phyloP scores from a whole-genome alignment of 495 filamentous ascomycete genomes.

The Hypoxylon perforatum region DNA sequence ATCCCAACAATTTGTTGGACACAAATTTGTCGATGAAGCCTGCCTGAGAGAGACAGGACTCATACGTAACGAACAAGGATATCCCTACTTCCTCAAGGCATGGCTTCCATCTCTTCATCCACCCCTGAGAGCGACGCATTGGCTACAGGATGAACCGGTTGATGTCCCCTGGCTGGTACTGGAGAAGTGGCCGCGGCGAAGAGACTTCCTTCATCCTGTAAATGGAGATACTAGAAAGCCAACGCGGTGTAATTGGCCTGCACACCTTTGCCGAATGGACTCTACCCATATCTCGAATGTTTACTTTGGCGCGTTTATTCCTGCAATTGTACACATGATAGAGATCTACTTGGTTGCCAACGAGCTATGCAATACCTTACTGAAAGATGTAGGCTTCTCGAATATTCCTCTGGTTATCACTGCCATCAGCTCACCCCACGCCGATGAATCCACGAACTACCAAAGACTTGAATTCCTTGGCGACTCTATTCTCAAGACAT shows the following conservation, averaged over 20 bases:
- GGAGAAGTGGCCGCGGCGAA: constrained; percentile 63
- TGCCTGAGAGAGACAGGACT: constrained; percentile 37
- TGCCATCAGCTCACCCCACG: constrained; percentile 76
- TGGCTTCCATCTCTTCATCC: constrained; percentile 44
- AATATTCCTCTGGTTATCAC: constrained; percentile 70
- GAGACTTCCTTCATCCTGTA: constrained; percentile 69
- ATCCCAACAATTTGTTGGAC: constrained; percentile 32
- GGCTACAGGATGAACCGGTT: constrained; percentile 43
- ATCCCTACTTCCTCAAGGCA: constrained; percentile 47
- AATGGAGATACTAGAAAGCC: constrained; percentile 39
- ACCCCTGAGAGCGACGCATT: constrained; percentile 31
- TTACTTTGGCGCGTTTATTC: constrained; percentile 76
- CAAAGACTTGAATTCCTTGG: constrained; percentile 91
- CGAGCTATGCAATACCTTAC: constrained; percentile 68
- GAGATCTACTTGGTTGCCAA: constrained; percentile 72
- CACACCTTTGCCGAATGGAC: constrained; percentile 54
- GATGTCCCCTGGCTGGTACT: constrained; percentile 62
- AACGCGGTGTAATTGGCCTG: constrained; percentile 50
- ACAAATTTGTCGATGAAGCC: constrained; percentile 20
- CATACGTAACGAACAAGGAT: constrained; percentile 44
- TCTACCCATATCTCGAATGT: constrained; percentile 68
- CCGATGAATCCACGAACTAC: constrained; percentile 74
- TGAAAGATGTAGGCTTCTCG: constrained; percentile 65
- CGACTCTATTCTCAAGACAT: constrained; percentile 85
- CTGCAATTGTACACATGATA: constrained; percentile 77